Evolutionary conservation across 225 moss, liverwort and hornwort genomes (phyloP), one percentile per base, ranked within the genome.

Genomic region (Antitrichia curtipendula): DNA sequence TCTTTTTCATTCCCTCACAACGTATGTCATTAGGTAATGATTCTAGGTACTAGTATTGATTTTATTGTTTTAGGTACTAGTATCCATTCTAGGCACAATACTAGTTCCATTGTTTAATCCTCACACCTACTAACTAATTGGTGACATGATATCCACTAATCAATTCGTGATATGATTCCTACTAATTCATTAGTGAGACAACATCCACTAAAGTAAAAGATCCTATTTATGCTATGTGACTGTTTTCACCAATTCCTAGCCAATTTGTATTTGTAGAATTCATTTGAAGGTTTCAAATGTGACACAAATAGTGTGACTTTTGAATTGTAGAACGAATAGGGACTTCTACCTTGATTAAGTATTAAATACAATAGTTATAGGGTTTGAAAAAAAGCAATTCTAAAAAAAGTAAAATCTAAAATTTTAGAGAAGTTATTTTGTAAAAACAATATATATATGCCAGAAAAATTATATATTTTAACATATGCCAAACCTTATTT

Each of bases 321-420:
- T 75, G 14, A n/a, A n/a, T 53, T n/a, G 3, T 23, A 0, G 2
- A 1, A 24, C 0, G 1, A 6, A 23, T 24, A 14, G 2, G 8
- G 2, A 3, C 4, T 54, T 9, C 16, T 24, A 53, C 9, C 23
- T 53, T 15, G 1, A 24, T 6, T 9, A 36, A n/a, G 1, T 36
- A 22, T 14, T 15, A 2, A n/a, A 21, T 32, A 53, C 4, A 0
- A 0, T 54, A 76, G 2, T 0, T 2, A 1, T 16, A 54, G 4
- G 54, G 0, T 54, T n/a, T 25, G 4, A 0, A 0, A 14, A 76
- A 15, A 53, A 24, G 6, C 4, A 1, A 4, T 25, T 10, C 4
- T n/a, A 25, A 24, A 9, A 36, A 24, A 9, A 53, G 24, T 23
- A 36, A 2, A n/a, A 53, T 4, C 9, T 20, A 53, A 36, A 52